Percentiles rank a stretch among this genome's conserved stretches.
phyloP scores from a whole-genome alignment of 129 eudicot genomes.

The Deinandra increscens region DNA sequence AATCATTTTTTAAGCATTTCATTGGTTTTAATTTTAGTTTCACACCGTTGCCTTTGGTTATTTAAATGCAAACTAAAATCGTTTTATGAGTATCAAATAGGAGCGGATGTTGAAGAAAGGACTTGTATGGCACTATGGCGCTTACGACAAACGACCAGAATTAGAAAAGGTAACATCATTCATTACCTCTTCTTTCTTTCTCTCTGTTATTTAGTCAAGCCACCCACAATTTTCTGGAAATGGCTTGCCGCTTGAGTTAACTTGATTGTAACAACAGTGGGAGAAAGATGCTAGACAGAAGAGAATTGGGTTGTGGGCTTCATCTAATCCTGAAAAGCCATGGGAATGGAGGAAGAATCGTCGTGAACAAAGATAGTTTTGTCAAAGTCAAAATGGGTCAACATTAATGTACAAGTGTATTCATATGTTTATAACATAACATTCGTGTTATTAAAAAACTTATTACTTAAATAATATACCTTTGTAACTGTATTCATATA shows the following conservation, averaged over 20 bases:
- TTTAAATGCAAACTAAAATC: neutral
- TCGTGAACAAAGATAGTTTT: conserved; percentile 54
- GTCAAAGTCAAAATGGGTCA: neutral
- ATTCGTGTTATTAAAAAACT: neutral
- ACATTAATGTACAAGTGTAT: neutral
- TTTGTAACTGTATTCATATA: neutral
- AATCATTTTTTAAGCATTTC: no score
- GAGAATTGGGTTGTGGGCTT: conserved; percentile 85
- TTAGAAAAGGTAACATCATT: conserved; percentile 56
- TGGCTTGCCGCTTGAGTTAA: neutral
- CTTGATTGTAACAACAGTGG: conserved; percentile 51
- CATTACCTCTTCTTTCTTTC: neutral
- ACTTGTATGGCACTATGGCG: conserved; percentile 93
- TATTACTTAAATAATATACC: neutral
- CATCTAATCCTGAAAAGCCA: conserved; percentile 85
- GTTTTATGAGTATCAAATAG: conserved; percentile 30
- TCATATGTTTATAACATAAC: neutral
- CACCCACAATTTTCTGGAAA: neutral
- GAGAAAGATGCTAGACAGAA: conserved; percentile 84
- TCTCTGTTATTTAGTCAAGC: neutral
- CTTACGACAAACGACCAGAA: conserved; percentile 81
- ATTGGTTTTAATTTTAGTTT: no score
- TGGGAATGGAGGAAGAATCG: conserved; percentile 92
- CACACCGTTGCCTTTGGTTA: no score
- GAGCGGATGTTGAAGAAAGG: conserved; percentile 94